These are phyloP conservation scores for Protomyces lactucae-debilis DNA, from an alignment of 1,139 yeast genomes.

Conservation along the genomic window DNA sequence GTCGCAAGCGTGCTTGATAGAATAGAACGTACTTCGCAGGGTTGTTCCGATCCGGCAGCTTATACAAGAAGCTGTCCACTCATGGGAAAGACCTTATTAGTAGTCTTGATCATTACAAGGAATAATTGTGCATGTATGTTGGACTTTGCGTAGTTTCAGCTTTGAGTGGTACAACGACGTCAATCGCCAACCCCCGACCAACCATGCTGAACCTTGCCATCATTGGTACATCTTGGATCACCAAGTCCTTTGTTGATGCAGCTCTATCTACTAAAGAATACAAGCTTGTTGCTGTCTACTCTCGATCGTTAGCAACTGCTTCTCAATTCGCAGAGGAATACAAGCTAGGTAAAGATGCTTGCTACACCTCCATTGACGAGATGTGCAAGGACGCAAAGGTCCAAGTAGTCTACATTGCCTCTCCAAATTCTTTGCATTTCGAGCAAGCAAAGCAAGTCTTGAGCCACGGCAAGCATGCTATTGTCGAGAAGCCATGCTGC, in stretches of 20 bases:
- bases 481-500: slow-evolving; percentile 60
- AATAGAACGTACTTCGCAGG: neutral
- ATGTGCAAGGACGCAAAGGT: slow-evolving; percentile 47
- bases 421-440: slow-evolving; percentile 57
- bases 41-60: too few relatives aligned
- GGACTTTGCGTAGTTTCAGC: too few relatives aligned
- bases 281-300: slow-evolving; percentile 16
- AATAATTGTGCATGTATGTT: too few relatives aligned
- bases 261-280: slow-evolving; percentile 12
- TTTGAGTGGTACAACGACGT: too few relatives aligned
- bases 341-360: neutral
- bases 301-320: slow-evolving; percentile 8
- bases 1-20: neutral
- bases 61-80: too few relatives aligned
- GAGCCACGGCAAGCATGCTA: slow-evolving; percentile 51
- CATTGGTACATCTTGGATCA: slow-evolving; percentile 24
- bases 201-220: slow-evolving; percentile 17
- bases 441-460: slow-evolving; percentile 50
- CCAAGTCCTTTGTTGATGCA: slow-evolving; percentile 20
- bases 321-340: slow-evolving; percentile 5
- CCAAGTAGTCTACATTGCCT: slow-evolving; percentile 56
- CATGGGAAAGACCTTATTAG: too few relatives aligned
- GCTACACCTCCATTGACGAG: slow-evolving; percentile 37
- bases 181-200: neutral
- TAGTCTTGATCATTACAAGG: too few relatives aligned